Conservation (phyloP, 768 basidiomycete genomes). For the Tephrocybe sp. region DNA sequence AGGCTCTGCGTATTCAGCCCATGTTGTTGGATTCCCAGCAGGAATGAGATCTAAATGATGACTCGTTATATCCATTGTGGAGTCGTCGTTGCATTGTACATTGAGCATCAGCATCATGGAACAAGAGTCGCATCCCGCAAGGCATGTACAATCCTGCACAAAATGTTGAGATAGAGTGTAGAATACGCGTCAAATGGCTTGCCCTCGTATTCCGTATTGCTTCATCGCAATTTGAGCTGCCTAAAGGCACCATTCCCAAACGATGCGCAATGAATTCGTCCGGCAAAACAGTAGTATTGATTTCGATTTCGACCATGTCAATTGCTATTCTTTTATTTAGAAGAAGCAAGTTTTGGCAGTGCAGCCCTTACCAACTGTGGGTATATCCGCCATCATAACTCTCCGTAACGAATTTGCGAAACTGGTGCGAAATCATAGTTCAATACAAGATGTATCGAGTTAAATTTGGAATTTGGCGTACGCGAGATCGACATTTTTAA, state of each 20-base stretch:
- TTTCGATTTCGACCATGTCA: conserved; percentile 91
- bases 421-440: conserved; percentile 36
- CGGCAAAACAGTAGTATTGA: conserved; percentile 90
- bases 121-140: conserved; percentile 82
- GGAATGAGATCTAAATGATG: conserved; percentile 72
- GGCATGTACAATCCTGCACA: conserved; percentile 86
- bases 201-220: conserved; percentile 81
- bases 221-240: conserved; percentile 86
- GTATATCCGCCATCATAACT: conserved; percentile 95
- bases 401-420: conserved; percentile 94
- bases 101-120: conserved; percentile 81
- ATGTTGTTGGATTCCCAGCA: conserved; percentile 24
- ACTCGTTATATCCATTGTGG: conserved; percentile 86
- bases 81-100: conserved; percentile 68
- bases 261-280: conserved; percentile 98
- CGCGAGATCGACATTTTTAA: conserved; percentile 97
- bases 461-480: conserved; percentile 39
- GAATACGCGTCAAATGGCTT: conserved; percentile 22
- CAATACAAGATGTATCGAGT: conserved; percentile 2
- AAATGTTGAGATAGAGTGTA: background rate
- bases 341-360: background rate
- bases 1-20: conserved; percentile 28
- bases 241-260: conserved; percentile 89
- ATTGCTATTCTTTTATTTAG: conserved; percentile 62
- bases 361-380: conserved; percentile 79